Percentiles rank a stretch among this genome's conserved stretches.
phyloP scores from a whole-genome alignment of 192 early-diverging fungal genomes.

The Entomortierella beljakovae region DNA sequence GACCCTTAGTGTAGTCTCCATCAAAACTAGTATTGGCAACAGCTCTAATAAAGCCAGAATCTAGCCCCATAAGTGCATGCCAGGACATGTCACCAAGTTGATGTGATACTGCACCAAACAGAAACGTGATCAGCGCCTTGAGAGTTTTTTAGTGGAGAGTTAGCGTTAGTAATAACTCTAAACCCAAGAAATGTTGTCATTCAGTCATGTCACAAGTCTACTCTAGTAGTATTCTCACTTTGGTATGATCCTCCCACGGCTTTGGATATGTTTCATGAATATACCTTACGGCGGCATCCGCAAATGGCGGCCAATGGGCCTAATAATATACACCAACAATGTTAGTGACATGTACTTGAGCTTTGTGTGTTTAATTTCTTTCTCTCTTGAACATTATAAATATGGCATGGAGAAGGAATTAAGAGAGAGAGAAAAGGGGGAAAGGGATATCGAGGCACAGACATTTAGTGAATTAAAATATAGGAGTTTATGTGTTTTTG shows the following conservation, averaged over 20 bases:
- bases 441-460: neutral
- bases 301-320: constrained; percentile 82
- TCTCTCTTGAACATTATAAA: too few relatives aligned
- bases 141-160: constrained; percentile 1
- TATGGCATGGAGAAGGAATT: too few relatives aligned
- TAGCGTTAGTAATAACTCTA: neutral
- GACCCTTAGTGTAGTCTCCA: constrained; percentile 60
- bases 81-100: constrained; percentile 75
- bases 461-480: neutral
- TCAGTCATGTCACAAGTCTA: neutral
- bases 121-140: constrained; percentile 69
- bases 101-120: constrained; percentile 77
- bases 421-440: neutral
- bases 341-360: neutral
- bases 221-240: neutral
- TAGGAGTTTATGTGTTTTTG: too few relatives aligned
- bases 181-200: neutral
- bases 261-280: constrained; percentile 67
- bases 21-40: constrained; percentile 64
- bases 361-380: too few relatives aligned
- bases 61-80: constrained; percentile 69
- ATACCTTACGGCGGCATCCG: constrained; percentile 63
- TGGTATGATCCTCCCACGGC: constrained; percentile 57
- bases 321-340: constrained; percentile 19
- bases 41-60: constrained; percentile 68